A percentile compares a stretch with the other conserved stretches of the same genome.
Conservation (phyloP, 2,329 filamentous ascomycete genomes). For the Paramyrothecium roridum region DNA sequence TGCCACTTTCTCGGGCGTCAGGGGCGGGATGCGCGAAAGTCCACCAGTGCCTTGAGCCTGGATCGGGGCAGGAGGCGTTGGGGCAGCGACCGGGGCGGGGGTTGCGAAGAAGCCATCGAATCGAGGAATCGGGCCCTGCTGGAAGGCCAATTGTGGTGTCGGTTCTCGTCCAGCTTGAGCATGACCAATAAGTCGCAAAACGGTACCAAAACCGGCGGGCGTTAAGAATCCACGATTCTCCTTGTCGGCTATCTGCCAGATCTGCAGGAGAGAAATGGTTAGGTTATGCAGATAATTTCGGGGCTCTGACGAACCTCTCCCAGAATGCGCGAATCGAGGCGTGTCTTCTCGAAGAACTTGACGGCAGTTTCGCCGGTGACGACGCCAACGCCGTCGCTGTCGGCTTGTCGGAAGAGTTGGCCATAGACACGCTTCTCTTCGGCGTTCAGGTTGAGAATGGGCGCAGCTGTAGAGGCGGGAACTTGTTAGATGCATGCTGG, state of each 20-base stretch:
- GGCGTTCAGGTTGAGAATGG: conserved; percentile 78
- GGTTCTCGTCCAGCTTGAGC: conserved; percentile 86
- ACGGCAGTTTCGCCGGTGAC: conserved; percentile 95
- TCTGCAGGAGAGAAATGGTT: conserved; percentile 48
- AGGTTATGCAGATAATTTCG: conserved; percentile 3
- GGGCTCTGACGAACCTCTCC: conserved; percentile 66
- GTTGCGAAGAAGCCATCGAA: conserved; percentile 72
- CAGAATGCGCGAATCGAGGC: conserved; percentile 77
- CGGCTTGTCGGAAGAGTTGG: conserved; percentile 89
- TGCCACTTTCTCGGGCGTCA: conserved; percentile 82
- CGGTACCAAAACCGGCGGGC: conserved; percentile 87
- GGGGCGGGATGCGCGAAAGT: conserved; percentile 81
- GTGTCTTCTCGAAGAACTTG: conserved; percentile 96
- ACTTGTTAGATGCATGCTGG: background rate
- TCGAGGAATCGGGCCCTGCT: conserved; percentile 83
- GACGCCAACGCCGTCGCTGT: conserved; percentile 86
- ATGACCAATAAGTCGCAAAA: conserved; percentile 91
- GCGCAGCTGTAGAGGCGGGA: conserved; percentile 41
- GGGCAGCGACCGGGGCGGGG: conserved; percentile 23
- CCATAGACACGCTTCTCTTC: conserved; percentile 95
- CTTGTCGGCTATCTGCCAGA: conserved; percentile 98
- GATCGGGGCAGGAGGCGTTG: conserved; percentile 48
- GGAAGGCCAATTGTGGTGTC: conserved; percentile 75
- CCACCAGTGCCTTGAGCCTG: conserved; percentile 60
- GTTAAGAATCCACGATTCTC: conserved; percentile 95